Percentiles rank a stretch among this genome's conserved stretches.
Conservation (phyloP, 2,329 filamentous ascomycete species). For the Epichloe gansuensis region DNA sequence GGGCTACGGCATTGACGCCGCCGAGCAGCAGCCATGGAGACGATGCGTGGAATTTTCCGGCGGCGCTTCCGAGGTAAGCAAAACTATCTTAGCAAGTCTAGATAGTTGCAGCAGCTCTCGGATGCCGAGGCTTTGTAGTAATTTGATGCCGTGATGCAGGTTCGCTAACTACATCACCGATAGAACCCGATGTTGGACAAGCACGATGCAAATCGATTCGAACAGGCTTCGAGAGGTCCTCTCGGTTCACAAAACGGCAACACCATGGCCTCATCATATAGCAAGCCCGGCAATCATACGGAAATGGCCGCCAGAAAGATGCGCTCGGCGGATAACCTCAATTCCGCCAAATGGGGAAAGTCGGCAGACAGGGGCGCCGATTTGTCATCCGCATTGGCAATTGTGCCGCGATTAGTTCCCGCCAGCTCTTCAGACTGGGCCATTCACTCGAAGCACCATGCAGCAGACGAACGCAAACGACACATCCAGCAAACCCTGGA, state of each 20-base stretch:
- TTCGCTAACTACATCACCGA: background rate
- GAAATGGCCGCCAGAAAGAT: slow-evolving; percentile 22
- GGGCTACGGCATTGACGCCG: slow-evolving; percentile 35
- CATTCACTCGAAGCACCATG: slow-evolving; percentile 10
- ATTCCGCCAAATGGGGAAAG: slow-evolving; percentile 13
- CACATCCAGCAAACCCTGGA: slow-evolving; percentile 15
- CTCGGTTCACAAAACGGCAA: slow-evolving; percentile 15
- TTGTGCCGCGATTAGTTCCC: slow-evolving; percentile 14
- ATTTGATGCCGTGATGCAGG: background rate
- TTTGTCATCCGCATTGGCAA: slow-evolving; percentile 12
- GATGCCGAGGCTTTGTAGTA: background rate
- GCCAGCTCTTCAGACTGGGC: slow-evolving; percentile 8
- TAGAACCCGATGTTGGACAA: slow-evolving; percentile 8
- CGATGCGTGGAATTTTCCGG: slow-evolving; percentile 31
- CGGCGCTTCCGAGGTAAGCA: slow-evolving; percentile 26
- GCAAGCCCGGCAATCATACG: slow-evolving; percentile 9
- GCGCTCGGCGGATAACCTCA: slow-evolving; percentile 24
- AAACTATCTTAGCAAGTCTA: background rate
- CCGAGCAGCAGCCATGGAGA: slow-evolving; percentile 38
- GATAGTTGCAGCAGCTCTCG: background rate
- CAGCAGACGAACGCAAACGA: slow-evolving; percentile 16
- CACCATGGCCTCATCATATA: slow-evolving; percentile 11
- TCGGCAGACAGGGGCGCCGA: slow-evolving; percentile 11
- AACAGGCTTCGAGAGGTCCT: slow-evolving; percentile 10
- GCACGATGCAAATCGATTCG: slow-evolving; percentile 3